Evolutionary conservation across 768 basidiomycete species (phyloP).

Genomic region (Jaapia argillacea): DNA sequence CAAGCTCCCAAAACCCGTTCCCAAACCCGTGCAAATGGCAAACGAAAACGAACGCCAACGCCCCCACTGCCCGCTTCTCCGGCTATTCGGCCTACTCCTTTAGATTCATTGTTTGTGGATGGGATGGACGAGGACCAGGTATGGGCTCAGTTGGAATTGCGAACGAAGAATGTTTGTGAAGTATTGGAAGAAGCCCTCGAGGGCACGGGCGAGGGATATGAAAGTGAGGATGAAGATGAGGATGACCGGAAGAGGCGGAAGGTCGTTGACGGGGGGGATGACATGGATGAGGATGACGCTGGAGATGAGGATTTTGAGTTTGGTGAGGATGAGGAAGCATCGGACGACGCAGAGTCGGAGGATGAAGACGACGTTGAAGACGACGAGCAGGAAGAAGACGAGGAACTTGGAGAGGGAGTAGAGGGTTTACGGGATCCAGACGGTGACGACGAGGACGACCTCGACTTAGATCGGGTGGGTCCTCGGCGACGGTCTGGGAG

Average conservation of each 20-base stretch:
- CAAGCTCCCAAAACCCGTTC: slow-evolving; percentile 72
- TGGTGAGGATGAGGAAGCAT: slow-evolving; percentile 28
- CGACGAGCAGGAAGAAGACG: slow-evolving; percentile 17
- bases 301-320: slow-evolving; percentile 20
- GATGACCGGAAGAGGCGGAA: slow-evolving; percentile 15
- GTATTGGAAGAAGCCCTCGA: slow-evolving; percentile 59
- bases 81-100: slow-evolving; percentile 41
- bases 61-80: slow-evolving; percentile 19
- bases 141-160: slow-evolving; percentile 90
- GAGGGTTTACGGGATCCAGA: slow-evolving; percentile 20
- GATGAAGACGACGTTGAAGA: slow-evolving; percentile 19
- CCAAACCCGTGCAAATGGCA: slow-evolving; percentile 34
- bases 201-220: slow-evolving; percentile 28
- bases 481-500: slow-evolving; percentile 10
- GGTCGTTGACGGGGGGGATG: slow-evolving; percentile 20
- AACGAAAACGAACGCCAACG: slow-evolving; percentile 31
- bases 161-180: slow-evolving; percentile 58
- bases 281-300: slow-evolving; percentile 20
- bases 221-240: slow-evolving; percentile 20
- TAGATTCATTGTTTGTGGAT: slow-evolving; percentile 64
- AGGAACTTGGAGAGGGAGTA: slow-evolving; percentile 20
- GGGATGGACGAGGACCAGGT: slow-evolving; percentile 81
- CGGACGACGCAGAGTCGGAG: slow-evolving; percentile 21
- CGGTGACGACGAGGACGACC: slow-evolving; percentile 13
- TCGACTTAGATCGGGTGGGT: slow-evolving; percentile 15